phyloP scores from a whole-genome alignment of 495 filamentous ascomycete species.

The Hypoxylon perforatum region DNA sequence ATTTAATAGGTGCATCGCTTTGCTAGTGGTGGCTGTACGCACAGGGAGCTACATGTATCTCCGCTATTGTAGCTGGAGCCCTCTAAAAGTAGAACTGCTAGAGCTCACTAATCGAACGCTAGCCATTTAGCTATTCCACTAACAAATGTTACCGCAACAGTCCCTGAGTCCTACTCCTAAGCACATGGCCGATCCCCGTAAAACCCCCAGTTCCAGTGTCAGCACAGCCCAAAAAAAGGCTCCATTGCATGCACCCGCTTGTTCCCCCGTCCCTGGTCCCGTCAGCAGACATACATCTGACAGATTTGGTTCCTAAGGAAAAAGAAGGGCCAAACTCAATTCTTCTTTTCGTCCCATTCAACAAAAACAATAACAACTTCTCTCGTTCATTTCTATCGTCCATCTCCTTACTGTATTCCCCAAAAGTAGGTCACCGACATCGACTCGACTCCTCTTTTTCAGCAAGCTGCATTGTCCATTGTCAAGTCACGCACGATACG shows the following conservation, averaged over 20 bases:
- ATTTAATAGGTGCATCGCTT: conserved; percentile 21
- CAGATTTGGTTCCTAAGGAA: conserved; percentile 5
- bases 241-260: conserved; percentile 21
- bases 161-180: conserved; percentile 10
- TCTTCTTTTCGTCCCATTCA: conserved; percentile 29
- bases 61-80: conserved; percentile 2
- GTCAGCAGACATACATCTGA: conserved; percentile 26
- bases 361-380: conserved; percentile 11
- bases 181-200: conserved; percentile 30
- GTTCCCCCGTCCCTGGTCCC: conserved; percentile 1
- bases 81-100: conserved; percentile 25
- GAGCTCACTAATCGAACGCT: conserved; percentile 10
- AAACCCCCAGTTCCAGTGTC: conserved; percentile 14
- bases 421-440: conserved; percentile 17
- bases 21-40: conserved; percentile 28
- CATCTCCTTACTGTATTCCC: no score
- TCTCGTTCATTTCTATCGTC: neutral
- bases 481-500: conserved; percentile 20
- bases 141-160: conserved; percentile 34
- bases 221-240: conserved; percentile 25
- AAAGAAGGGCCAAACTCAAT: conserved; percentile 29
- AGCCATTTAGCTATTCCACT: conserved; percentile 12
- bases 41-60: conserved; percentile 1
- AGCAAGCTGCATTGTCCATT: neutral
- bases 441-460: no score